Conservation (phyloP, 2,329 filamentous ascomycete genomes). For the Simplicillium sp. region DNA sequence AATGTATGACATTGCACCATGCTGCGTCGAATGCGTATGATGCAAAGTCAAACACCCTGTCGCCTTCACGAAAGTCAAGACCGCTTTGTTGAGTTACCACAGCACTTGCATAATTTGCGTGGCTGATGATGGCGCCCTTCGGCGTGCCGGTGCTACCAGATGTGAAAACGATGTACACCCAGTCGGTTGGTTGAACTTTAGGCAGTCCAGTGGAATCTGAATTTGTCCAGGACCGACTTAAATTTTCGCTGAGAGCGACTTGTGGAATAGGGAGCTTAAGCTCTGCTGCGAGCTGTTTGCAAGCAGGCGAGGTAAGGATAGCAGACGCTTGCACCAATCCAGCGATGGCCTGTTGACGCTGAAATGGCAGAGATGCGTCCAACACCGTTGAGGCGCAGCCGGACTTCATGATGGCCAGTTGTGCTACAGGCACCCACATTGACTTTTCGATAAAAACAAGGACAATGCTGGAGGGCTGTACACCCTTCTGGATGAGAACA, state of each 20-base stretch:
- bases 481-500: background rate
- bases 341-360: background rate
- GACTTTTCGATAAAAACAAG: background rate
- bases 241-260: background rate
- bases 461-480: background rate
- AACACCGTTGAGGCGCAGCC: background rate
- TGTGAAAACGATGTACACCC: background rate
- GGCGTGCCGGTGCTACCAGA: background rate
- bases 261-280: background rate
- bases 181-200: background rate
- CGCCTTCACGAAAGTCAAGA: background rate
- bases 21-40: slow-evolving; percentile 2
- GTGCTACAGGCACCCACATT: background rate
- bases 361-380: background rate
- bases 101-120: background rate
- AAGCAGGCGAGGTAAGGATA: background rate
- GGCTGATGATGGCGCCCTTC: background rate
- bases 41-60: slow-evolving; percentile 1
- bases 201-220: background rate
- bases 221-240: background rate
- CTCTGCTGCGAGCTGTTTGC: background rate
- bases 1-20: background rate
- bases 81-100: background rate
- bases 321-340: background rate
- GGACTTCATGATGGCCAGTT: background rate